Percentiles rank a stretch among this genome's conserved stretches.
Evolutionary conservation across 129 eudicot genomes (phyloP).

Genomic region (Solidago caesia): DNA sequence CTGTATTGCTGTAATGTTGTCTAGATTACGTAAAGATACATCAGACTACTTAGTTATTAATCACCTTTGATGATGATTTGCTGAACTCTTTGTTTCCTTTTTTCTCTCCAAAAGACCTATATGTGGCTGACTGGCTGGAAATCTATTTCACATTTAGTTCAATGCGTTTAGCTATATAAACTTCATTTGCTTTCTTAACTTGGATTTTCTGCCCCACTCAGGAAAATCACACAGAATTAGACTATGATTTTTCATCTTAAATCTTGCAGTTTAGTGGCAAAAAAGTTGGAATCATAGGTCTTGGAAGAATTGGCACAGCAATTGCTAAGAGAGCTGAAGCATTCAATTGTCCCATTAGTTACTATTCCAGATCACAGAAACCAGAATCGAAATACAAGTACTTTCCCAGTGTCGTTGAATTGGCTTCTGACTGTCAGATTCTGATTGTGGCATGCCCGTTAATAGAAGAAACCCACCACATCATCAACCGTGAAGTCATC

Average conservation of each 20-base stretch:
- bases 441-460: slow-evolving; percentile 74
- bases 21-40: too few species aligned
- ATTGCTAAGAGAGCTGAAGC: slow-evolving; percentile 82
- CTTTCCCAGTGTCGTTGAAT: slow-evolving; percentile 52
- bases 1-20: too few species aligned
- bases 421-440: slow-evolving; percentile 68
- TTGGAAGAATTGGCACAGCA: slow-evolving; percentile 90
- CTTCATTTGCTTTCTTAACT: not conserved
- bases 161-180: too few species aligned
- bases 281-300: slow-evolving; percentile 69
- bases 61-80: too few species aligned
- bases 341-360: slow-evolving; percentile 65
- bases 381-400: slow-evolving; percentile 54
- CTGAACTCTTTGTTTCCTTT: too few species aligned
- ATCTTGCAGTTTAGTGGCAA: slow-evolving; percentile 58
- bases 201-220: not conserved
- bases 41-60: too few species aligned
- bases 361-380: slow-evolving; percentile 67
- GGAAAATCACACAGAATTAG: not conserved
- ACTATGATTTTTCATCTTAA: not conserved
- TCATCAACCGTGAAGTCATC: slow-evolving; percentile 66
- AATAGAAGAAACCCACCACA: slow-evolving; percentile 67
- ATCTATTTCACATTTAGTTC: too few species aligned
- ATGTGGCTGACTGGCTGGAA: too few species aligned
- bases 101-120: too few species aligned